Percentiles rank a stretch among this genome's conserved stretches.
Evolutionary conservation across 257 asterid genomes (phyloP).

Genomic region (Primulina eburnea): DNA sequence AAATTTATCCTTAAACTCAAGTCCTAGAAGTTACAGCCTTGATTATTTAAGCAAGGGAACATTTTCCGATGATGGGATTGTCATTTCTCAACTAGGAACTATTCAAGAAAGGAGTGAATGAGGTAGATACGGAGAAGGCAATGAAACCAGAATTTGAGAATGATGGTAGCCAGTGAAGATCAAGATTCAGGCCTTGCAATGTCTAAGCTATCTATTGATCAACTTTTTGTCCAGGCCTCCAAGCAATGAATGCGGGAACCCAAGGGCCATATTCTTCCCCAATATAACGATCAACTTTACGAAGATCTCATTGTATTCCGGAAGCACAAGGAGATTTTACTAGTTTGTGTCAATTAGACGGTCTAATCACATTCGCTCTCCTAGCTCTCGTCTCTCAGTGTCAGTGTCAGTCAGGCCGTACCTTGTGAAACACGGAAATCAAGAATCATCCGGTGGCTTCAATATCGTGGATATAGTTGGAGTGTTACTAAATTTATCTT

Average conservation of each 20-base stretch:
- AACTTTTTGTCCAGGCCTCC: conserved; percentile 56
- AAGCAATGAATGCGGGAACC: conserved; percentile 87
- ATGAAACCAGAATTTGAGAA: conserved; percentile 56
- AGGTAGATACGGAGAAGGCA: conserved; percentile 60
- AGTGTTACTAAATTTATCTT: conserved; percentile 40
- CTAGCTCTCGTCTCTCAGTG: too few species aligned
- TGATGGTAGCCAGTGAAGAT: conserved; percentile 36
- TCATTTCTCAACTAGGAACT: conserved; percentile 44
- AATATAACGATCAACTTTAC: too few species aligned
- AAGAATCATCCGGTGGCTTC: conserved; percentile 84
- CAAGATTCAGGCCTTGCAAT: conserved; percentile 48
- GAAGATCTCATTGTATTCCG: too few species aligned
- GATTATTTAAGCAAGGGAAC: conserved; percentile 3
- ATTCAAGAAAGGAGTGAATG: conserved; percentile 59
- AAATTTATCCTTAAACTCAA: conserved; percentile 4
- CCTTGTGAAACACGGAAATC: conserved; percentile 62
- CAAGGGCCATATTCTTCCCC: too few species aligned
- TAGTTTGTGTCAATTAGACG: too few species aligned
- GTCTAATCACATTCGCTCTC: too few species aligned
- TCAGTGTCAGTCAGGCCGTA: conserved; percentile 44
- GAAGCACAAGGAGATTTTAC: too few species aligned
- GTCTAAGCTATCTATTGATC: conserved; percentile 68
- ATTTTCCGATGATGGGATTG: conserved; percentile 14
- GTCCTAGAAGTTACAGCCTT: neutral
- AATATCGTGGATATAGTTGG: conserved; percentile 85